Conservation (phyloP, 164 flowering plant genomes). For the Hamamelis virginiana region DNA sequence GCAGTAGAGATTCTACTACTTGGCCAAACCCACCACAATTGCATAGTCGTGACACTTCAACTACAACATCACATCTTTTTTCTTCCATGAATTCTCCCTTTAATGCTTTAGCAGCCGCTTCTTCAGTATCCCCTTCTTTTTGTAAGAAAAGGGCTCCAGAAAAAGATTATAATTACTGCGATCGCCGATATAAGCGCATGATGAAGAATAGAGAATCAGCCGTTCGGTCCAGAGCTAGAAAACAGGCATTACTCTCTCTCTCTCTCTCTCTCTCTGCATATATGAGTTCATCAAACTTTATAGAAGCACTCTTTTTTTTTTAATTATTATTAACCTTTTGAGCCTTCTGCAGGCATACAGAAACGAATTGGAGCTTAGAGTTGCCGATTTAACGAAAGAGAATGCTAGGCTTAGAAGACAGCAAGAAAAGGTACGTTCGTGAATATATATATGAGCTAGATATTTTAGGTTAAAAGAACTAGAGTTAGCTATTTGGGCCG, state of each 20-base stretch:
- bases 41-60: background rate
- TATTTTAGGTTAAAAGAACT: no score
- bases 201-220: slow-evolving; percentile 79
- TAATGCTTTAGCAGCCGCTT: slow-evolving; percentile 24
- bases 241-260: slow-evolving; percentile 39
- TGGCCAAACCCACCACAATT: slow-evolving; percentile 4
- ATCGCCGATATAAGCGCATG: slow-evolving; percentile 56
- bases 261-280: slow-evolving; percentile 1
- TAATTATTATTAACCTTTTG: background rate
- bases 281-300: no score
- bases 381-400: slow-evolving; percentile 16
- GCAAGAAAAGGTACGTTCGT: slow-evolving; percentile 11
- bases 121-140: slow-evolving; percentile 15
- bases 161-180: slow-evolving; percentile 19
- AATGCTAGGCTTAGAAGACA: slow-evolving; percentile 20
- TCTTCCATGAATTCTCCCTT: slow-evolving; percentile 18
- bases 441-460: no score
- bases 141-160: slow-evolving; percentile 37
- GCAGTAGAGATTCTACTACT: background rate
- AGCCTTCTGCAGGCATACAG: slow-evolving; percentile 21
- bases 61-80: slow-evolving; percentile 7
- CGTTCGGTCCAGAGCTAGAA: slow-evolving; percentile 65
- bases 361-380: slow-evolving; percentile 25
- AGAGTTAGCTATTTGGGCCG: no score
- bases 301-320: no score